phyloP scores from a whole-genome alignment of 192 early-diverging fungal genomes.

The Piromyces sp. region DNA sequence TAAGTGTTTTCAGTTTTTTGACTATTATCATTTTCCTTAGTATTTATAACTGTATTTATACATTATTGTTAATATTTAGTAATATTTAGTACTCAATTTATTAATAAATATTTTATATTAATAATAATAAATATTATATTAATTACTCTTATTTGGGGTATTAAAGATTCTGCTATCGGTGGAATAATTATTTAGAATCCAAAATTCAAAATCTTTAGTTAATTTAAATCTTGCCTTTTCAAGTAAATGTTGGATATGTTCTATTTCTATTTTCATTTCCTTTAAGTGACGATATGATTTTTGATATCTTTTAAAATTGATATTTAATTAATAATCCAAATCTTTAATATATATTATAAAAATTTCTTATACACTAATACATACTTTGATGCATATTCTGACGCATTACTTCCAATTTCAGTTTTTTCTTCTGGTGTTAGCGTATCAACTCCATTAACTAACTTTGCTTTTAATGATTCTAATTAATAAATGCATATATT shows the following conservation, averaged over 20 bases:
- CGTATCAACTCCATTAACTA: neutral
- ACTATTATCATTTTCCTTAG: too few relatives aligned
- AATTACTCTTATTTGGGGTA: neutral
- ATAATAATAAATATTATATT: neutral
- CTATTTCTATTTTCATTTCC: constrained; percentile 39
- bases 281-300: constrained; percentile 29
- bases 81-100: too few relatives aligned
- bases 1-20: too few relatives aligned
- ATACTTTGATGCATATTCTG: neutral
- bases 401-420: neutral
- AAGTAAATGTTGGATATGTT: constrained; percentile 43
- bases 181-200: constrained; percentile 7
- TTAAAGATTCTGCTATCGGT: neutral
- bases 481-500: too few relatives aligned
- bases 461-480: neutral
- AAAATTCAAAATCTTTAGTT: constrained; percentile 37
- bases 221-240: constrained; percentile 31
- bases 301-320: constrained; percentile 19
- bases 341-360: too few relatives aligned
- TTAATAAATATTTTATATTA: too few relatives aligned
- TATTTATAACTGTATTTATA: too few relatives aligned
- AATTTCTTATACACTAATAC: too few relatives aligned
- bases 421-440: neutral
- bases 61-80: too few relatives aligned
- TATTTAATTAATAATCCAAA: neutral